Base-by-base conservation (phyloP, 768 basidiomycete species). In the Leccinum imitatum region DNA sequence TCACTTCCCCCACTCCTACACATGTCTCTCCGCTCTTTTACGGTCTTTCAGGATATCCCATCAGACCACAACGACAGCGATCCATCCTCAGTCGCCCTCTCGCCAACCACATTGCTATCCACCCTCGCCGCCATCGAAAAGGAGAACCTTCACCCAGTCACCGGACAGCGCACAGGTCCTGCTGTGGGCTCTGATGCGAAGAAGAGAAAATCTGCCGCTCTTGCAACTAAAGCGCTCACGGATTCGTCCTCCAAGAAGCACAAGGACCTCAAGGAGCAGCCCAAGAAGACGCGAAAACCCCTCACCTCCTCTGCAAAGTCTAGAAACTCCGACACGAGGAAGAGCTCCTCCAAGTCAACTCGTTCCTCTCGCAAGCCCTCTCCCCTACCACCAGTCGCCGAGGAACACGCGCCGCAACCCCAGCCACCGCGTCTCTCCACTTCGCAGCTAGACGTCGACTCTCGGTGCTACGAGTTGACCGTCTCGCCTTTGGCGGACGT, bases 401-500 rank as follows among this genome's bases (percentile, higher is more conserved):
- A 85, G 65, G 84, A 84, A 65, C 73, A 58, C 14, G 79, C 72
- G 37, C 68, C 69, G 31, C 75, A 72, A 67, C 74, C 63, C 57
- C 64, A 67, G 37, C 62, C 60, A 27, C 60, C 64, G 0, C 63
- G 59, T 56, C 69, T 71, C 23, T 72, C 69, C 17, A 61, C 80
- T 39, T 69, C 78, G 15, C 87, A 90, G 68, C 79, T 78, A 3
- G 73, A 78, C 46, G 84, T 87, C 55, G 85, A 90, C 66, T 84
- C 90, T n/a, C 82, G 82, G 53, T 91, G 90, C 74, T 90, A 91
- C 68, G 90, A 90, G 66, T 70, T 91, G 63, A 92, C 90, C 5
- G 90, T 92, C 63, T 77, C 82, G 67, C 90, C 90, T 48, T 73
- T 92, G 64, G 90, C 90, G 39, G 90, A 92, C 71, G 85, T 92